Percentiles rank a stretch among this genome's conserved stretches.
Evolutionary conservation across 2,329 filamentous ascomycete species (phyloP).

Genomic region (Pseudohalonectria lignicola): DNA sequence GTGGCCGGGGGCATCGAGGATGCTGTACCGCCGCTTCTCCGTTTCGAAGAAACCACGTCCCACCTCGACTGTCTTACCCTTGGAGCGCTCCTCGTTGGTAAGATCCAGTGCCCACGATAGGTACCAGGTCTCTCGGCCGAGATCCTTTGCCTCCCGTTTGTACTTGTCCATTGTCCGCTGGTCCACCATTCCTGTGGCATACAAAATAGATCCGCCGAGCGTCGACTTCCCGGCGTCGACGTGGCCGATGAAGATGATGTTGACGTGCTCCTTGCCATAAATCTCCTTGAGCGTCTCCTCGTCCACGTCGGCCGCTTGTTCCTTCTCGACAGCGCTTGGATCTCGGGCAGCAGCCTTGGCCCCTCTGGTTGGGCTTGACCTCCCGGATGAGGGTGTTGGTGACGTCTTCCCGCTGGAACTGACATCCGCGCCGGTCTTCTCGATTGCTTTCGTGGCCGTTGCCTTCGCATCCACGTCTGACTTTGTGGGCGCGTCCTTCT

Average conservation of each 20-base stretch:
- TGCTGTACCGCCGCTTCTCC: conserved; percentile 90
- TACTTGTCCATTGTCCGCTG: conserved; percentile 98
- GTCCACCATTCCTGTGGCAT: conserved; percentile 97
- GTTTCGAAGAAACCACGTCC: conserved; percentile 95
- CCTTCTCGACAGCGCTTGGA: conserved; percentile 73
- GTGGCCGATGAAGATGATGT: conserved; percentile 93
- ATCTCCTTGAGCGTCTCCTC: conserved; percentile 78
- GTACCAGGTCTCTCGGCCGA: conserved; percentile 97
- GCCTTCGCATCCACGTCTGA: conserved; percentile 71
- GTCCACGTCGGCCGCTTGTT: conserved; percentile 65
- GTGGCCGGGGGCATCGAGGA: conserved; percentile 92
- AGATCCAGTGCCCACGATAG: conserved; percentile 96
- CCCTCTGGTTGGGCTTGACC: conserved; percentile 64
- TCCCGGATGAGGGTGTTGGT: conserved; percentile 71
- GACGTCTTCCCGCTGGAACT: conserved; percentile 61
- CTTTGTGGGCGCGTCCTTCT: conserved; percentile 28
- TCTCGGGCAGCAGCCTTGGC: conserved; percentile 50
- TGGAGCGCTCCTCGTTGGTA: conserved; percentile 89
- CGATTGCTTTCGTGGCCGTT: conserved; percentile 79
- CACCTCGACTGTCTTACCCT: conserved; percentile 97
- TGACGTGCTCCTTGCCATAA: conserved; percentile 86
- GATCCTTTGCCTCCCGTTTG: conserved; percentile 90
- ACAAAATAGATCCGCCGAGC: conserved; percentile 84
- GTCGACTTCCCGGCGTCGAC: conserved; percentile 98
- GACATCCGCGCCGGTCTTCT: conserved; percentile 67